phyloP scores from a whole-genome alignment of 257 asterid species.

The Lycium ferocissimum region DNA sequence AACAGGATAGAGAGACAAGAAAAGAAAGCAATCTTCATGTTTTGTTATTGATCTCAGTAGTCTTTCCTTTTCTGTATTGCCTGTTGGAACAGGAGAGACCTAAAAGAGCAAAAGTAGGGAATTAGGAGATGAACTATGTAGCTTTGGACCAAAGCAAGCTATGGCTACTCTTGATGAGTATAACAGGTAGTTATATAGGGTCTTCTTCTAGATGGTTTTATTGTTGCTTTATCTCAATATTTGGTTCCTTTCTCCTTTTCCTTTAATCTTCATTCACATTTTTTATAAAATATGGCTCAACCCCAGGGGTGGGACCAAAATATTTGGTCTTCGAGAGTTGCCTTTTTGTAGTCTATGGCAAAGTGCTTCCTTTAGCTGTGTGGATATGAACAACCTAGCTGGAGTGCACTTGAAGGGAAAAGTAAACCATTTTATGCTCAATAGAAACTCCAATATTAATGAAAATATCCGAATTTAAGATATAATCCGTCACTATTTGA shows the following conservation, averaged over 20 bases:
- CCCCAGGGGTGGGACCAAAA: slow-evolving; percentile 3
- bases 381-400: background rate
- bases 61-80: background rate
- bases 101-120: background rate
- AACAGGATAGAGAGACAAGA: slow-evolving; percentile 43
- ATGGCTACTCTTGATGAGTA: background rate
- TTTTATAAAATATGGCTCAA: background rate
- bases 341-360: background rate
- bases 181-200: slow-evolving; percentile 22
- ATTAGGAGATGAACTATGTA: background rate
- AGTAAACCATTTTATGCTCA: background rate
- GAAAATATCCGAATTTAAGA: background rate
- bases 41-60: background rate
- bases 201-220: slow-evolving; percentile 7
- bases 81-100: background rate
- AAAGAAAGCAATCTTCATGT: slow-evolving; percentile 37
- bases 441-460: background rate
- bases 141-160: background rate
- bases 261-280: background rate
- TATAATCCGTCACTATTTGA: background rate
- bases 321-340: background rate
- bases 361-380: background rate
- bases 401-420: background rate
- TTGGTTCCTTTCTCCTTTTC: background rate
- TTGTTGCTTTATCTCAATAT: background rate